Base-by-base conservation (phyloP, 208 protist genomes). In the Trichomonas tenax region DNA sequence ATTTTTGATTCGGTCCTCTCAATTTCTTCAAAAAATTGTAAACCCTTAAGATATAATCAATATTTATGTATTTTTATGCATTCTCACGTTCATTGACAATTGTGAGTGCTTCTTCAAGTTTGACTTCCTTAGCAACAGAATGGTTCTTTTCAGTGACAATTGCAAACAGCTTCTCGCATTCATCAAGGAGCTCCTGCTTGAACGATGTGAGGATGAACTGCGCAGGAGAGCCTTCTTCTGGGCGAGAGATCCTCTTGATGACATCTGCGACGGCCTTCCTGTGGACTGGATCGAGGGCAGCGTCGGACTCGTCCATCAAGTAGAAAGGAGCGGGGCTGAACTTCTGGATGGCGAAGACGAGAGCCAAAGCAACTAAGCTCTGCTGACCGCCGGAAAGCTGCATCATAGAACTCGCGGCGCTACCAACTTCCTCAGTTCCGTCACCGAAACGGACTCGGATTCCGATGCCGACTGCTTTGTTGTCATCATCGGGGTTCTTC, bases 181-280 rank as follows among this genome's bases (percentile, higher is more conserved):
- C 26, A 1, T 89, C 82, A 26, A 96, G n/a, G 17, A 96, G 44
- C 40, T 96, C 93, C 9, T 11, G 31, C 31, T 81, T 63, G 41
- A 96, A 96, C 9, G 93, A 81, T n/a, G 93, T 96, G 8, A 96
- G 34, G 31, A 96, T 96, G 40, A 96, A 45, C 45, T 96, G 93
- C 0, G 49, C 36, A 82, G 36, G 23, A 10, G 63, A n/a, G 26
- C 36, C n/a, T 10, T 63, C 44, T 82, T 44, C 40, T 31, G 82
- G 82, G 3, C 40, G 2, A 6, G 34, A 89, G 8, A 89, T 26
- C 23, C 40, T 89, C 4, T 45, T 38, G 26, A 96, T 96, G 8
- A 96, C 1, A 23, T 82, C 34, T 10, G 93, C 36, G 6, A 96
- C 93, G 31, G 45, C 93, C 17, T 31, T 44, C 44, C 93, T 44